These are phyloP conservation scores for Chrysopogon serrulatus DNA, from an alignment of 176 grass and related monocot species.

Conservation along the genomic window DNA sequence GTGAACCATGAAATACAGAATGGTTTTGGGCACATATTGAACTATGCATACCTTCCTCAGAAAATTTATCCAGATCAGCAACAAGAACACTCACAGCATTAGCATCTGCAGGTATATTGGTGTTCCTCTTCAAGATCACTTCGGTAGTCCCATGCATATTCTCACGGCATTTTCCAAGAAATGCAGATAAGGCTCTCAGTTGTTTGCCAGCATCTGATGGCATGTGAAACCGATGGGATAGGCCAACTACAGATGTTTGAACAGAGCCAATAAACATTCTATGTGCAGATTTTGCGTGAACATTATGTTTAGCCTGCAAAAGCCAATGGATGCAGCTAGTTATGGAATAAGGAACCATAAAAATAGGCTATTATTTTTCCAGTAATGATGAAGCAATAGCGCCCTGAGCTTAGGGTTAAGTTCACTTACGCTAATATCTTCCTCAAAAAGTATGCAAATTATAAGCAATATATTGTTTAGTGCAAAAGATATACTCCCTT, in stretches of 20 bases:
- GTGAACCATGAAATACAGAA: neutral
- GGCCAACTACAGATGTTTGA: conserved; percentile 83
- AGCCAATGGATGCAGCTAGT: conserved; percentile 4
- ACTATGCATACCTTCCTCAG: conserved; percentile 59
- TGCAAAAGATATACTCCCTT: neutral
- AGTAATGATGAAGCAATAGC: neutral
- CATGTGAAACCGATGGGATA: conserved; percentile 68
- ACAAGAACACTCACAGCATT: conserved; percentile 82
- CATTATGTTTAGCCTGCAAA: conserved; percentile 56
- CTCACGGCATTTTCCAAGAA: conserved; percentile 63
- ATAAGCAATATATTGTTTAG: conserved; percentile 5
- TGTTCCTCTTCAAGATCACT: conserved; percentile 78
- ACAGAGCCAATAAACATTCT: conserved; percentile 60
- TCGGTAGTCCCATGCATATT: conserved; percentile 65
- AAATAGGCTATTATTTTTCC: neutral
- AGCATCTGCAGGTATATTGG: conserved; percentile 84
- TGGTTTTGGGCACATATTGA: neutral
- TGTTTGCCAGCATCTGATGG: conserved; percentile 55
- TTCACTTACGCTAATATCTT: neutral
- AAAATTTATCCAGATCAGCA: conserved; percentile 56
- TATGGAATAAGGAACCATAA: neutral
- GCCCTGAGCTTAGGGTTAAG: neutral
- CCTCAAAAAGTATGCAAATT: neutral
- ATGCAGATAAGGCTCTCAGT: conserved; percentile 56
- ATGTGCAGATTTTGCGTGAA: conserved; percentile 21